These are phyloP conservation scores for Guillardia theta DNA, from an alignment of 78 protist species.

Conservation along the genomic window DNA sequence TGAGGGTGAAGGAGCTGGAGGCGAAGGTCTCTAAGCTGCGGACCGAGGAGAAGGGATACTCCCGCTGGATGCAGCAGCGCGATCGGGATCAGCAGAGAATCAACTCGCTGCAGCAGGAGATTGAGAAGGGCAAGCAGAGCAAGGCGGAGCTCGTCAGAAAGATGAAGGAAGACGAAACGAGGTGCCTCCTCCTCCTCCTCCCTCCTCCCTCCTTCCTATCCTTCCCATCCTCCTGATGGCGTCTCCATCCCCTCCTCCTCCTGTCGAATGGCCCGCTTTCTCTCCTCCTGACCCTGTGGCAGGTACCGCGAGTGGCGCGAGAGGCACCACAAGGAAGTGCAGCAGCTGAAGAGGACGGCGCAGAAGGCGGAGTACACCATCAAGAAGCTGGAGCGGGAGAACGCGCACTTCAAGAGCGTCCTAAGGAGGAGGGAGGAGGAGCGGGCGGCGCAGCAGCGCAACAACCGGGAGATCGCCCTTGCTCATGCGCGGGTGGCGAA, in stretches of 20 bases:
- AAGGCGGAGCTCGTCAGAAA: not conserved
- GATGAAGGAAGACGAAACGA: slow-evolving; percentile 31
- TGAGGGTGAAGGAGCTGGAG: slow-evolving; percentile 27
- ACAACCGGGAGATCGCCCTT: slow-evolving; percentile 18
- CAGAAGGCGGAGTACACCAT: not conserved
- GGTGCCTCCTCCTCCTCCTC: no score
- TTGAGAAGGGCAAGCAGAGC: not conserved
- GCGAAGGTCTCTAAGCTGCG: not conserved
- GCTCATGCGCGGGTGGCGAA: slow-evolving; percentile 14
- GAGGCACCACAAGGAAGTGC: slow-evolving; percentile 8
- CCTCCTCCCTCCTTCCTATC: no score
- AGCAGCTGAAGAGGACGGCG: slow-evolving; percentile 37
- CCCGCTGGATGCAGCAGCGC: slow-evolving; percentile 2
- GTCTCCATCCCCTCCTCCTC: no score
- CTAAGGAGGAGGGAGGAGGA: slow-evolving; percentile 29
- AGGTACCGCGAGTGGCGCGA: slow-evolving; percentile 41
- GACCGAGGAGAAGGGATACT: slow-evolving; percentile 18
- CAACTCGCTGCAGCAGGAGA: slow-evolving; percentile 12
- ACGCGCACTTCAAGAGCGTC: slow-evolving; percentile 12
- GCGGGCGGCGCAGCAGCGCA: slow-evolving; percentile 20
- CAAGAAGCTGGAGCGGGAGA: not conserved
- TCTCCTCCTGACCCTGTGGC: no score
- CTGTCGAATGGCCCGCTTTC: no score
- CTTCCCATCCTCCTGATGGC: no score
- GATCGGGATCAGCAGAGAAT: not conserved